phyloP scores from a whole-genome alignment of 148 eudicot species.

The Cornus suecica region DNA sequence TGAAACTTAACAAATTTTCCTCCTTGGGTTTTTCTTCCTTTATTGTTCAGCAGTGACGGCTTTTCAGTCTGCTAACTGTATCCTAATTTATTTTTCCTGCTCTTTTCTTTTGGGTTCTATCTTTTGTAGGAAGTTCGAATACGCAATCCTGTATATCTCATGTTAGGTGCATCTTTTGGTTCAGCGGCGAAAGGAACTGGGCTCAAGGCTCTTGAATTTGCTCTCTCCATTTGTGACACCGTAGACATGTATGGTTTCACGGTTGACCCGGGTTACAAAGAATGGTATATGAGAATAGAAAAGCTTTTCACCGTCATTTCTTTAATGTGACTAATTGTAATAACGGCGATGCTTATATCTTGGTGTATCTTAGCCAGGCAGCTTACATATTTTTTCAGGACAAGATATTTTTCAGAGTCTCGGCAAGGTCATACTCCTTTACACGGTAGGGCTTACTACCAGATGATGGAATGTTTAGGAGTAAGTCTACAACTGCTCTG shows the following conservation, averaged over 20 bases:
- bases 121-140: constrained; percentile 83
- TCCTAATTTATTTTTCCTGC: not conserved
- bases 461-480: constrained; percentile 99
- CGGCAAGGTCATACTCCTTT: constrained; percentile 97
- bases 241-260: constrained; percentile 99
- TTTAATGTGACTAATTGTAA: constrained; percentile 2
- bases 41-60: not conserved
- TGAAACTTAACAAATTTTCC: not conserved
- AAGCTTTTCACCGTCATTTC: not conserved
- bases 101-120: constrained; percentile 4
- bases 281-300: constrained; percentile 56
- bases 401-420: constrained; percentile 96
- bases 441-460: constrained; percentile 97
- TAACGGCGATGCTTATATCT: not conserved
- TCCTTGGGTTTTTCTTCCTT: not conserved
- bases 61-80: constrained; percentile 1
- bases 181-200: constrained; percentile 99
- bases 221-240: constrained; percentile 89
- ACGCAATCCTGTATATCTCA: constrained; percentile 85
- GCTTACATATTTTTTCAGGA: constrained; percentile 47
- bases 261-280: constrained; percentile 98
- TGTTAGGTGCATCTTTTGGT: constrained; percentile 97
- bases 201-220: constrained; percentile 97
- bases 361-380: constrained; percentile 6
- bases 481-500: constrained; percentile 43